Evolutionary conservation across 305 asterid genomes (phyloP).

Genomic region (Rubia tinctorum): DNA sequence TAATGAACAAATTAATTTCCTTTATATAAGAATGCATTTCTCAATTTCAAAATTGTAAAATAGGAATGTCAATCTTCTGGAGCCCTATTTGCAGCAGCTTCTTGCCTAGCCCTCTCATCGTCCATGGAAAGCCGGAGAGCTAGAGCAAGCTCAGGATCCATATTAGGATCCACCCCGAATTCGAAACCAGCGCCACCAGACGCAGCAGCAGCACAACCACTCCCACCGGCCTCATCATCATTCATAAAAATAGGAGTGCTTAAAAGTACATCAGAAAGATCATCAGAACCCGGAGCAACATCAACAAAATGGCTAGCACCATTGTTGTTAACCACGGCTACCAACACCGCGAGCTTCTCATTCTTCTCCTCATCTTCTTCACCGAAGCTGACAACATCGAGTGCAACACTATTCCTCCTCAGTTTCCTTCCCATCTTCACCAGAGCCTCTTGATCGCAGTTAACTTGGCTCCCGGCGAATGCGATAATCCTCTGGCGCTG

Average conservation of each 20-base stretch:
- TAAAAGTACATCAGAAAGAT: conserved; percentile 88
- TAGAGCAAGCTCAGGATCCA: conserved; percentile 99
- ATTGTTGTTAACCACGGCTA: conserved; percentile 81
- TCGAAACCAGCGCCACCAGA: conserved; percentile 89
- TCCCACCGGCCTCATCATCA: conserved; percentile 83
- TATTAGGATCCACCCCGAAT: conserved; percentile 96
- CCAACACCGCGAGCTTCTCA: conserved; percentile 81
- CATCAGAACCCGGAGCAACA: conserved; percentile 84
- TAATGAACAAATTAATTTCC: too few species aligned
- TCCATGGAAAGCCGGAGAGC: conserved; percentile 99
- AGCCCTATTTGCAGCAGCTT: conserved; percentile 34
- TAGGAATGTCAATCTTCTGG: too few species aligned
- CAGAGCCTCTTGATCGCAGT: conserved; percentile 76
- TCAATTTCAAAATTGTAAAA: too few species aligned
- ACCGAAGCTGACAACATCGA: conserved; percentile 91
- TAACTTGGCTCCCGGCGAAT: conserved; percentile 93
- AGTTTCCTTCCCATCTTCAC: conserved; percentile 88
- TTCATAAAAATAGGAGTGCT: conserved; percentile 94
- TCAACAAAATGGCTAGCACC: conserved; percentile 90
- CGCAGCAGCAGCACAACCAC: conserved; percentile 76
- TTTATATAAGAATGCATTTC: too few species aligned
- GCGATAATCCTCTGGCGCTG: conserved; percentile 94
- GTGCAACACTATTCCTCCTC: conserved; percentile 95
- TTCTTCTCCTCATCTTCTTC: conserved; percentile 90
- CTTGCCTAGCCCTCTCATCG: conserved; percentile 99